These are phyloP conservation scores for Diaporthe sp. DNA, from an alignment of 2,329 filamentous ascomycete genomes.

Conservation along the genomic window DNA sequence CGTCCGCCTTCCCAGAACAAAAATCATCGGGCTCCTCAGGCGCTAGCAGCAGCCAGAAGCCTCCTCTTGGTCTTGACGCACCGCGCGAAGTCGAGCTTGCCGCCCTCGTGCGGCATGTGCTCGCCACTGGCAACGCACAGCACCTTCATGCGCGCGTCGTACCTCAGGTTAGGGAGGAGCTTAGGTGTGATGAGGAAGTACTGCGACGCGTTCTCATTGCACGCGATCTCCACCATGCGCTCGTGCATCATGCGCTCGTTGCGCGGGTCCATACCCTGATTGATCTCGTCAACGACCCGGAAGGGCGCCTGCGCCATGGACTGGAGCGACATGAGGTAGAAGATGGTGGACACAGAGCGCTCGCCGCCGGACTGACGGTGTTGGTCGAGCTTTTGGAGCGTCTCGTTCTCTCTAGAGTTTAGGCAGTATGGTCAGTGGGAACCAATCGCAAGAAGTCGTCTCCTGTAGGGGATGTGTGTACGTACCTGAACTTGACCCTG, in stretches of 20 bases:
- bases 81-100: constrained; percentile 60
- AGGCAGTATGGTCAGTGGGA: constrained; percentile 35
- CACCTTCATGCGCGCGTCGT: constrained; percentile 91
- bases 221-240: constrained; percentile 98
- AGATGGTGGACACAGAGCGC: constrained; percentile 95
- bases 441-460: constrained; percentile 35
- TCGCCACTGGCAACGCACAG: constrained; percentile 95
- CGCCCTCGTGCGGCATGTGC: constrained; percentile 67
- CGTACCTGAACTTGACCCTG: constrained; percentile 91
- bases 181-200: constrained; percentile 99
- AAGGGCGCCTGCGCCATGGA: constrained; percentile 94
- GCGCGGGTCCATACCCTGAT: constrained; percentile 98
- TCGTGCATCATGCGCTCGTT: constrained; percentile 99
- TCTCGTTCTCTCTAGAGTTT: constrained; percentile 76
- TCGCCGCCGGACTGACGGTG: constrained; percentile 97
- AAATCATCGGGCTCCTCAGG: constrained; percentile 19
- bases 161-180: constrained; percentile 84
- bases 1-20: too few relatives aligned
- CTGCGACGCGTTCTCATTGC: constrained; percentile 79
- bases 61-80: constrained; percentile 56
- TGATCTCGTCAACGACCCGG: constrained; percentile 99
- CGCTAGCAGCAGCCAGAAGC: constrained; percentile 46
- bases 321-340: constrained; percentile 98
- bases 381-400: constrained; percentile 84
- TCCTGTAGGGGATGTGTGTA: constrained; percentile 27